phyloP scores from a whole-genome alignment of 345 rosid species.

The Dimocarpus longan region DNA sequence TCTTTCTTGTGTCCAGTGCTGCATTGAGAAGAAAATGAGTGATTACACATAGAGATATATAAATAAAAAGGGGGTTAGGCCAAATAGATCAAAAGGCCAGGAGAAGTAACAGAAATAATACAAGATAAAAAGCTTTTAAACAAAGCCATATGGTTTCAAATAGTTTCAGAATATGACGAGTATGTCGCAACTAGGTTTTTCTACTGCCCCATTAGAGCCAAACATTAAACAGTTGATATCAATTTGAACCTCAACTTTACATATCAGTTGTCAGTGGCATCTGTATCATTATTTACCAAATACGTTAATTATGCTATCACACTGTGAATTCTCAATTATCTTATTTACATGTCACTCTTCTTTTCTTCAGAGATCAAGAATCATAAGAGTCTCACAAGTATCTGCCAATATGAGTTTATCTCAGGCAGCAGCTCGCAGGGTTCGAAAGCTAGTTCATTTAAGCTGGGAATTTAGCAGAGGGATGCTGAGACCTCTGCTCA shows the following conservation, averaged over 20 bases:
- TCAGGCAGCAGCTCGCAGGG: background rate
- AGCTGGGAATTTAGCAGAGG: too few species aligned
- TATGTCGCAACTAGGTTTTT: background rate
- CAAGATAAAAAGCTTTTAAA: background rate
- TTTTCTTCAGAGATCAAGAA: background rate
- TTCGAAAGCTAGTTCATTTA: background rate
- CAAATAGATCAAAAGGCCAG: background rate
- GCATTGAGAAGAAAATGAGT: conserved; percentile 33
- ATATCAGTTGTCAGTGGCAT: background rate
- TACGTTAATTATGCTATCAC: background rate
- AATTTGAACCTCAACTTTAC: too few species aligned
- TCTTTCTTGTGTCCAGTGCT: conserved; percentile 57
- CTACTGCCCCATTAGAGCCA: background rate
- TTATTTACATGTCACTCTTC: background rate
- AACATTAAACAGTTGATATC: background rate
- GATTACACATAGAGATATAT: background rate
- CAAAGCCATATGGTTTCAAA: conserved; percentile 3
- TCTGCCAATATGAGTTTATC: background rate
- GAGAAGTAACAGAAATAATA: background rate
- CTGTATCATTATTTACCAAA: background rate
- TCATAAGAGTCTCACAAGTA: background rate
- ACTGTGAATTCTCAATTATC: background rate
- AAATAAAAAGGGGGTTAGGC: conserved; percentile 4
- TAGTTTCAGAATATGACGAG: background rate
- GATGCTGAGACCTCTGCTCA: background rate